Percentiles rank a stretch among this genome's conserved stretches.
Conservation (phyloP, 345 rosid genomes). For the Salix udensis region DNA sequence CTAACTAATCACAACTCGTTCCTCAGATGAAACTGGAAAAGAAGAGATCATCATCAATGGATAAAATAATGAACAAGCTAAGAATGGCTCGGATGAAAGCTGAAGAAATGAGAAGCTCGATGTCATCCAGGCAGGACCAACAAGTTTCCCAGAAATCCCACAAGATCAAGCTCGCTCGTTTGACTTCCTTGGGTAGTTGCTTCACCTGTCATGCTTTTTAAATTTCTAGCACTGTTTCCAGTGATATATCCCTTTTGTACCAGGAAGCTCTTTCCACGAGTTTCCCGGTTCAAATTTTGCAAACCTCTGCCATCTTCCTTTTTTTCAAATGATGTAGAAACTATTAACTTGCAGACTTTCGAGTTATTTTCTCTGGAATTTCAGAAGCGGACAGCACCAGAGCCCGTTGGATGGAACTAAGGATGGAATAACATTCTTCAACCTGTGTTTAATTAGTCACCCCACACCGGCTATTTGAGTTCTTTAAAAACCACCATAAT, state of each 20-base stretch:
- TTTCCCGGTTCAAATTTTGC: neutral
- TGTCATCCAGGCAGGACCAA: slow-evolving; percentile 28
- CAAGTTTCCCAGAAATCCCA: slow-evolving; percentile 33
- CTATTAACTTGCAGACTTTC: neutral
- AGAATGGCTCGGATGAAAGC: slow-evolving; percentile 60
- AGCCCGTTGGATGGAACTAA: too few species aligned
- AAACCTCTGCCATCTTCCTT: neutral
- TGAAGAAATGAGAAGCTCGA: slow-evolving; percentile 68
- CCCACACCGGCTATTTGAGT: too few species aligned
- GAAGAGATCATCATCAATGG: slow-evolving; percentile 81
- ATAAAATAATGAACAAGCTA: slow-evolving; percentile 71
- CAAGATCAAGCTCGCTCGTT: slow-evolving; percentile 28
- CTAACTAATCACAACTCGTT: neutral
- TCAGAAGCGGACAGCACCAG: too few species aligned
- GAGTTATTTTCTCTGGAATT: neutral
- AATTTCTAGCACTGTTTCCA: neutral
- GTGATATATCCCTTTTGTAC: neutral
- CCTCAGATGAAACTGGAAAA: slow-evolving; percentile 80
- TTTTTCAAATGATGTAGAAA: too few species aligned
- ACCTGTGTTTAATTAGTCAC: neutral
- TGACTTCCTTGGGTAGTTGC: slow-evolving; percentile 47
- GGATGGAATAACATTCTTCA: neutral
- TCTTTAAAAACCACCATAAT: too few species aligned
- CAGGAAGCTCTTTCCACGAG: neutral
- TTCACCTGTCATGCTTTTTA: slow-evolving; percentile 39